phyloP scores from a whole-genome alignment of 2,329 filamentous ascomycete species.

The Stagonosporopsis vannaccii region DNA sequence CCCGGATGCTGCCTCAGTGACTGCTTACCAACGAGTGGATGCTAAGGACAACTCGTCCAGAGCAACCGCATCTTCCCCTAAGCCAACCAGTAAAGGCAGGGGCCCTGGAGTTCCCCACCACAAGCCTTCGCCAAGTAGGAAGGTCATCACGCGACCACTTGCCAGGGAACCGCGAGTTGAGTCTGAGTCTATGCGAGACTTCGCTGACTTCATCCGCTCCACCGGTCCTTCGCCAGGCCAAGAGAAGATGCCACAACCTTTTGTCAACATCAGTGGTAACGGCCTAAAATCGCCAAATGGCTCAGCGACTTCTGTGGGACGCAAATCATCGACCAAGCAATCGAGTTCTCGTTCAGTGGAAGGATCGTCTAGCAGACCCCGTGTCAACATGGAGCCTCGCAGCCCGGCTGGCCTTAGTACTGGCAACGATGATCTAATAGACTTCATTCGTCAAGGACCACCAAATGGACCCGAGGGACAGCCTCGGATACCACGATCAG shows the following conservation, averaged over 20 bases:
- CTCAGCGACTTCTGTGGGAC: slow-evolving; percentile 38
- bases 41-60: slow-evolving; percentile 40
- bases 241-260: slow-evolving; percentile 44
- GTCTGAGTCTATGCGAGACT: slow-evolving; percentile 77
- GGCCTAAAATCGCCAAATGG: slow-evolving; percentile 26
- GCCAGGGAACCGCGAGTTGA: slow-evolving; percentile 78
- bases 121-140: slow-evolving; percentile 36
- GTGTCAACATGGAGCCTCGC: slow-evolving; percentile 61
- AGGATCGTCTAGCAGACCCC: slow-evolving; percentile 36
- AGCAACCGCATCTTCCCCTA: slow-evolving; percentile 34
- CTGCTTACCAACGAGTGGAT: slow-evolving; percentile 42
- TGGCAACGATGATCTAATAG: slow-evolving; percentile 83
- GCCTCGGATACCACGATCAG: slow-evolving; percentile 79
- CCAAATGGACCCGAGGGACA: slow-evolving; percentile 65
- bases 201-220: slow-evolving; percentile 88
- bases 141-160: slow-evolving; percentile 39
- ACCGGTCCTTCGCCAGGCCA: slow-evolving; percentile 66
- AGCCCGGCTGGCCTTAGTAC: slow-evolving; percentile 72
- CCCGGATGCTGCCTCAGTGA: slow-evolving; percentile 34
- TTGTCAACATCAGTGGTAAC: slow-evolving; percentile 35
- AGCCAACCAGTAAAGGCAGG: slow-evolving; percentile 32
- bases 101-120: slow-evolving; percentile 26
- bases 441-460: slow-evolving; percentile 91
- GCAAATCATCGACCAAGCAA: slow-evolving; percentile 39
- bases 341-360: slow-evolving; percentile 23